These are phyloP conservation scores for Smithsoniella earleae DNA, from an alignment of 163 green algal genomes.

Conservation along the genomic window DNA sequence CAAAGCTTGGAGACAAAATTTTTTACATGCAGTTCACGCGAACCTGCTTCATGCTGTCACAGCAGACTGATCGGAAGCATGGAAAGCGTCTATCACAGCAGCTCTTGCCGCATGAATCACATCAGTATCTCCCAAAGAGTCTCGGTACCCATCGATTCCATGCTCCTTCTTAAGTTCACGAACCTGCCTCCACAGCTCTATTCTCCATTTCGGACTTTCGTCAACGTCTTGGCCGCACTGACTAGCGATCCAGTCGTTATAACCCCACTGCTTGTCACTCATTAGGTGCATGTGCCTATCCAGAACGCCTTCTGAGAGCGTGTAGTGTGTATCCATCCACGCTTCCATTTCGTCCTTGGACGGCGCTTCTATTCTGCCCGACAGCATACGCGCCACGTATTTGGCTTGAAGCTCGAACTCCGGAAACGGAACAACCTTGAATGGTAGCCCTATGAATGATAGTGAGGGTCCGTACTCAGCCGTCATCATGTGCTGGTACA, in stretches of 20 bases:
- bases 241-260: conserved; percentile 41
- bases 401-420: conserved; percentile 54
- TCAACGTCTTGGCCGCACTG: conserved; percentile 31
- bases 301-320: not conserved
- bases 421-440: conserved; percentile 75
- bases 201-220: not conserved
- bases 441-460: conserved; percentile 78
- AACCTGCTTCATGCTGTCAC: too few relatives aligned
- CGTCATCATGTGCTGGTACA: conserved; percentile 72
- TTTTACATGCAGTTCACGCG: too few relatives aligned
- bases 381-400: conserved; percentile 50
- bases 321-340: conserved; percentile 25
- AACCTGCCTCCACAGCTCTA: not conserved
- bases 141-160: not conserved
- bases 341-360: conserved; percentile 36
- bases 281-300: conserved; percentile 39
- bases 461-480: conserved; percentile 50
- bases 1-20: too few relatives aligned
- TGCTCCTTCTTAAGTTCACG: conserved; percentile 1
- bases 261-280: conserved; percentile 42
- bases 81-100: too few relatives aligned
- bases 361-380: conserved; percentile 38
- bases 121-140: not conserved
- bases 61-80: too few relatives aligned
- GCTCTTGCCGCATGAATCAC: not conserved